phyloP scores from a whole-genome alignment of 2,329 filamentous ascomycete species.

The Biscogniauxia mediterranea region DNA sequence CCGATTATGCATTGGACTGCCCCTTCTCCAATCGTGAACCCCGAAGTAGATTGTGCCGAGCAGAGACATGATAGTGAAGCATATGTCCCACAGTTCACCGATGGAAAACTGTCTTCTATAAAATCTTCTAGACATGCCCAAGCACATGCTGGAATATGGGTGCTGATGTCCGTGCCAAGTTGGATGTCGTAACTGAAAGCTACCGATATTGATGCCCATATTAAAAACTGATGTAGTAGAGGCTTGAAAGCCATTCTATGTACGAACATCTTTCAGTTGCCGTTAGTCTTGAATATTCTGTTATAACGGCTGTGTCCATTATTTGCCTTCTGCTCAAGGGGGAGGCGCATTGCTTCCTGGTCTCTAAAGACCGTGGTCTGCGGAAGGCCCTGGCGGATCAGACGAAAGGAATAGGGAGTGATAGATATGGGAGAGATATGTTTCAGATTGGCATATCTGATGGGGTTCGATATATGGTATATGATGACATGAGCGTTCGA shows the following conservation, averaged over 20 bases:
- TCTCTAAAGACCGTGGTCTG: constrained; percentile 15
- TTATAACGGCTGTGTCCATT: constrained; percentile 14
- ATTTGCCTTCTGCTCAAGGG: constrained; percentile 15
- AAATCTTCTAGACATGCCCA: constrained; percentile 60
- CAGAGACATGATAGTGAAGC: constrained; percentile 64
- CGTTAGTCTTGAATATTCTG: constrained; percentile 25
- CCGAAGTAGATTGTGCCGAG: constrained; percentile 53
- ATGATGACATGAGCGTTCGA: constrained; percentile 18
- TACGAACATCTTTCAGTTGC: constrained; percentile 23
- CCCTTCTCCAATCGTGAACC: constrained; percentile 70
- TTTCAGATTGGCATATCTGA: constrained; percentile 21
- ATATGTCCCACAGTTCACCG: constrained; percentile 45
- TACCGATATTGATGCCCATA: constrained; percentile 29
- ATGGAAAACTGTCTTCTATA: constrained; percentile 57
- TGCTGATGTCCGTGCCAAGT: constrained; percentile 27
- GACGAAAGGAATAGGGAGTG: constrained; percentile 9
- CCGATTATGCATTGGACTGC: constrained; percentile 65
- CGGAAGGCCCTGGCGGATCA: constrained; percentile 10
- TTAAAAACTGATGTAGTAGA: constrained; percentile 24
- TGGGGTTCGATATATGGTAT: constrained; percentile 23
- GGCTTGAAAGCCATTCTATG: constrained; percentile 34
- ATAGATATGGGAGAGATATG: constrained; percentile 12
- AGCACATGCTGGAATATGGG: constrained; percentile 30
- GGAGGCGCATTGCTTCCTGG: constrained; percentile 23
- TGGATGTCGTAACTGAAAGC: constrained; percentile 18